Evolutionary conservation across 345 rosid genomes (phyloP).

Genomic region (Ceriops zippeliana): DNA sequence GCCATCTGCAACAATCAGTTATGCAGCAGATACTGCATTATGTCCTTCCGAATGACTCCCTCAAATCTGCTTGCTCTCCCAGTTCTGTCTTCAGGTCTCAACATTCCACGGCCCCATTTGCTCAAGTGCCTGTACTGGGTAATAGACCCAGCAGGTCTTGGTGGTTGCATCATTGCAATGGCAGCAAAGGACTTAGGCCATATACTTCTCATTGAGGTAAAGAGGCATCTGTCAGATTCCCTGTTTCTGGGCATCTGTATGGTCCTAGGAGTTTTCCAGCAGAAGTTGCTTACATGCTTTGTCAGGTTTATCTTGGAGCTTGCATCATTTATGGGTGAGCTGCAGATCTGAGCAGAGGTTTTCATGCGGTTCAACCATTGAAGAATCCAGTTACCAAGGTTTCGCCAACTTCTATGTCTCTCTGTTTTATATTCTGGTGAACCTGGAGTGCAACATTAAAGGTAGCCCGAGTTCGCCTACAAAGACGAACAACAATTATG

Average conservation of each 20-base stretch:
- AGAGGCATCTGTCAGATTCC: slow-evolving; percentile 53
- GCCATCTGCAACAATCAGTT: slow-evolving; percentile 19
- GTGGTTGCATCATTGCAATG: slow-evolving; percentile 52
- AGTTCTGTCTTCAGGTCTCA: slow-evolving; percentile 21
- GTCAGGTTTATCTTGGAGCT: slow-evolving; percentile 34
- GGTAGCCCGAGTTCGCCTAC: slow-evolving; percentile 56
- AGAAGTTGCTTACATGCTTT: slow-evolving; percentile 33
- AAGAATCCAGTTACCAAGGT: slow-evolving; percentile 82
- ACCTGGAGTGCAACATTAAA: slow-evolving; percentile 64
- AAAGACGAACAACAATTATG: slow-evolving; percentile 3
- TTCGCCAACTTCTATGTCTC: slow-evolving; percentile 90
- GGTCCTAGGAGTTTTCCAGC: slow-evolving; percentile 37
- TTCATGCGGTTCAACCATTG: slow-evolving; percentile 80
- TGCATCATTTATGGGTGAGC: slow-evolving; percentile 21
- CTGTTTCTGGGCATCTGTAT: slow-evolving; percentile 34
- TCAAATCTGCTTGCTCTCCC: slow-evolving; percentile 26
- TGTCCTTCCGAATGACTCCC: slow-evolving; percentile 63
- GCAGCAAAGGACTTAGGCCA: slow-evolving; percentile 57
- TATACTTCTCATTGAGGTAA: slow-evolving; percentile 40
- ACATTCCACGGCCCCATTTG: slow-evolving; percentile 20
- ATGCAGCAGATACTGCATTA: slow-evolving; percentile 60
- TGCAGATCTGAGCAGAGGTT: slow-evolving; percentile 87
- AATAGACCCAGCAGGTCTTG: slow-evolving; percentile 44
- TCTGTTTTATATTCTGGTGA: slow-evolving; percentile 67
- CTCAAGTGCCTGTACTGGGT: slow-evolving; percentile 59